These are phyloP conservation scores for Ceratobasidium sp. DNA, from an alignment of 1,284 basidiomycete genomes.

Conservation along the genomic window DNA sequence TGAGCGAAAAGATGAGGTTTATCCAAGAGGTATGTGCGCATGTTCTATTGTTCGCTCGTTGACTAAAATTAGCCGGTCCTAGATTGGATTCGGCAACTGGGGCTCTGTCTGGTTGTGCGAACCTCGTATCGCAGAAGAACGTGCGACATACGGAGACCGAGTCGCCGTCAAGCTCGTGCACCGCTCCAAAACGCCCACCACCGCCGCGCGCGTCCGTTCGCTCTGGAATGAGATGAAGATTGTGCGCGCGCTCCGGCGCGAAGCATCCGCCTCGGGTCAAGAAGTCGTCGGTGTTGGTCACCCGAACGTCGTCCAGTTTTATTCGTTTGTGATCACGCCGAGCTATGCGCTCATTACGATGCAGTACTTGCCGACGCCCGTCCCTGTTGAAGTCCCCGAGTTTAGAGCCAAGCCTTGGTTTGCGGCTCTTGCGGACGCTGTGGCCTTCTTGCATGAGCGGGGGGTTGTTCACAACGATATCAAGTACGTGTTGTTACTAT, in stretches of 20 bases:
- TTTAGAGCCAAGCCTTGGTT: slow-evolving; percentile 84
- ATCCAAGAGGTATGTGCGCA: slow-evolving; percentile 70
- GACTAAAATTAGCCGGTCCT: neutral
- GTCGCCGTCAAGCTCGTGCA: slow-evolving; percentile 93
- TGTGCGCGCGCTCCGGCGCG: slow-evolving; percentile 78
- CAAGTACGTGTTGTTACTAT: slow-evolving; percentile 68
- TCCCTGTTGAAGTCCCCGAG: slow-evolving; percentile 87
- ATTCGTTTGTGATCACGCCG: slow-evolving; percentile 92
- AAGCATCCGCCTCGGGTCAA: slow-evolving; percentile 58
- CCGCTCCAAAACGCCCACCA: slow-evolving; percentile 75
- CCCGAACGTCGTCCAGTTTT: slow-evolving; percentile 89
- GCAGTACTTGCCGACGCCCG: slow-evolving; percentile 78
- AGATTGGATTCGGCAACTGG: slow-evolving; percentile 91
- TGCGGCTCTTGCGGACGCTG: slow-evolving; percentile 81
- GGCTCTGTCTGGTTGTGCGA: slow-evolving; percentile 80
- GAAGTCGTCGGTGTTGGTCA: slow-evolving; percentile 58
- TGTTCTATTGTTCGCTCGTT: slow-evolving; percentile 34
- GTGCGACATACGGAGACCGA: slow-evolving; percentile 53
- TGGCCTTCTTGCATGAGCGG: slow-evolving; percentile 87
- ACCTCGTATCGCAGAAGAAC: slow-evolving; percentile 24
- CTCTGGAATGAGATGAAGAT: slow-evolving; percentile 98
- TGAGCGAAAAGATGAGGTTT: slow-evolving; percentile 76
- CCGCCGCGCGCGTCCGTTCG: slow-evolving; percentile 85
- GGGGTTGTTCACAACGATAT: slow-evolving; percentile 96
- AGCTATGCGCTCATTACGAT: slow-evolving; percentile 88